phyloP scores from a whole-genome alignment of 306 rosid species.

The Dalbergia cultrata region DNA sequence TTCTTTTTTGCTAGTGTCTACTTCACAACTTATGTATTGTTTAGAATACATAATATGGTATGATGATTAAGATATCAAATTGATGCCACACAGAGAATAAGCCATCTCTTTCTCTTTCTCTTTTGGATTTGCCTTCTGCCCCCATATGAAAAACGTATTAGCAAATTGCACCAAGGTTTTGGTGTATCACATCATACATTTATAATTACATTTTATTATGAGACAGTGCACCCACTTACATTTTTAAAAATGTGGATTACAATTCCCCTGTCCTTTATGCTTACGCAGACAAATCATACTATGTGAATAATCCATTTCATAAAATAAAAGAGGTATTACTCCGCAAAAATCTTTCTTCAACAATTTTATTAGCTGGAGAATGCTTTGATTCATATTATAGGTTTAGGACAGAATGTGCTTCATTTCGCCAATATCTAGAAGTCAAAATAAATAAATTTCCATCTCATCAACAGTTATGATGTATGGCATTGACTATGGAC shows the following conservation, averaged over 20 bases:
- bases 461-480: constrained; percentile 34
- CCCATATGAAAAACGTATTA: not conserved
- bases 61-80: not conserved
- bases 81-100: not conserved
- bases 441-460: not conserved
- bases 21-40: not conserved
- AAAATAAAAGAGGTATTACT: no score
- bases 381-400: not conserved
- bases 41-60: not conserved
- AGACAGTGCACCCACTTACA: not conserved
- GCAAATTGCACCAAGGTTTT: not conserved
- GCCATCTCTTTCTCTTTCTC: not conserved
- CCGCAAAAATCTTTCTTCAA: no score
- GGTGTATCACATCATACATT: constrained; percentile 15
- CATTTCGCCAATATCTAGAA: not conserved
- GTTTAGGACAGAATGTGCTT: not conserved
- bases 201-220: not conserved
- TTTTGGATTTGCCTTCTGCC: not conserved
- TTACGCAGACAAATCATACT: not conserved
- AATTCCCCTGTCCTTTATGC: constrained; percentile 7
- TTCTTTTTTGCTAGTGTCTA: constrained; percentile 3
- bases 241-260: constrained; percentile 6
- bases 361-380: not conserved
- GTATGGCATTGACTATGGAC: not conserved
- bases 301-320: no score